Conservation (phyloP, 768 basidiomycete species). For the Rhizopogon sp. region DNA sequence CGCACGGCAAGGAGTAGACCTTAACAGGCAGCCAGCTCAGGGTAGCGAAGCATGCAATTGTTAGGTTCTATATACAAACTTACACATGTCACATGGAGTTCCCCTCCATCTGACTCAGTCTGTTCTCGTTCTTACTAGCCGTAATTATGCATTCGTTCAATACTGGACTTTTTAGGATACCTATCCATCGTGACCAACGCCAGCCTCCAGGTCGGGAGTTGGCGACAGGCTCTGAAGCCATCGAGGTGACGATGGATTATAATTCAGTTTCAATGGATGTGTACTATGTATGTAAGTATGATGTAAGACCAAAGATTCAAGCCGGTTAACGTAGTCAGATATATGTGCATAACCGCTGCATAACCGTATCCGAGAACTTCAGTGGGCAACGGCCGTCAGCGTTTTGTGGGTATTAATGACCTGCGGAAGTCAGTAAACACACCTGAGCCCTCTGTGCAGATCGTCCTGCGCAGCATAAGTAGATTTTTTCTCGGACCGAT, state of each 20-base stretch:
- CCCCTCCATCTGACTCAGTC: conserved; percentile 10
- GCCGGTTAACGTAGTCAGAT: too few species aligned
- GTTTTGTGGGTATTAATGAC: too few species aligned
- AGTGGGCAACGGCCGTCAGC: too few species aligned
- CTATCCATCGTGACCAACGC: not conserved
- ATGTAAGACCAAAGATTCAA: too few species aligned
- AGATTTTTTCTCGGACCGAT: too few species aligned
- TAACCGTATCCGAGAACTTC: too few species aligned
- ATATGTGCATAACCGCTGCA: too few species aligned
- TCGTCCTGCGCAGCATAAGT: too few species aligned
- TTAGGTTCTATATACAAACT: conserved; percentile 29
- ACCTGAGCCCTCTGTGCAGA: too few species aligned
- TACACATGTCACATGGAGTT: not conserved
- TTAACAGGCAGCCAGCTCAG: conserved; percentile 61
- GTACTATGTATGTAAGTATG: too few species aligned
- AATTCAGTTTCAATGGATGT: too few species aligned
- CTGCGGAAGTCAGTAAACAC: too few species aligned
- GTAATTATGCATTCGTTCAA: conserved; percentile 25
- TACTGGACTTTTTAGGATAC: conserved; percentile 22
- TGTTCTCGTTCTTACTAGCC: conserved; percentile 13
- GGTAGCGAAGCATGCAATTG: conserved; percentile 74
- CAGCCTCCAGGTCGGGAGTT: not conserved
- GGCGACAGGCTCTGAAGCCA: not conserved
- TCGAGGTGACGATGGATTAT: not conserved
- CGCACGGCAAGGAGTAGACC: conserved; percentile 66